Percentiles rank a stretch among this genome's conserved stretches.
Evolutionary conservation across 192 early-diverging fungal species (phyloP).

Genomic region (Backusella liffmaniae): DNA sequence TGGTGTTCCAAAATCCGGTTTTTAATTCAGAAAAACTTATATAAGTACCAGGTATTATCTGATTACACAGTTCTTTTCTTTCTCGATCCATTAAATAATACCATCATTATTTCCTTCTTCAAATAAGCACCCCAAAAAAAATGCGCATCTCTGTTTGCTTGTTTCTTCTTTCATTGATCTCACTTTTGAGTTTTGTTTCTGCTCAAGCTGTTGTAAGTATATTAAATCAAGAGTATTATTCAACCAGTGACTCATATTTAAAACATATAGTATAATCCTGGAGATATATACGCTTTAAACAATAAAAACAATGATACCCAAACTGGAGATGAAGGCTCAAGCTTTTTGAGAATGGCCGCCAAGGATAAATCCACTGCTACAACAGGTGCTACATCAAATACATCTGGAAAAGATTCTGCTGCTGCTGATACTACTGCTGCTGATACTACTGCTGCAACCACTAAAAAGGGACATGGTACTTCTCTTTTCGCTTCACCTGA

Average conservation of each 20-base stretch:
- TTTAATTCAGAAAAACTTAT: not conserved
- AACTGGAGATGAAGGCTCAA: not conserved
- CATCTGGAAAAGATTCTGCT: not conserved
- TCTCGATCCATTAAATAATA: not conserved
- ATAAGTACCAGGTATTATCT: not conserved
- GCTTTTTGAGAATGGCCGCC: not conserved
- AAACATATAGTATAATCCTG: not conserved
- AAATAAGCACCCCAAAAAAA: not conserved
- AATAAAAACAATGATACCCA: not conserved
- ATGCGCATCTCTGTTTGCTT: not conserved
- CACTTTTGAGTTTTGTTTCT: not conserved
- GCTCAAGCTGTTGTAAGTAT: not conserved
- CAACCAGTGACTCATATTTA: not conserved
- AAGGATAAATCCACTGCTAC: not conserved
- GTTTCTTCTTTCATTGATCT: not conserved
- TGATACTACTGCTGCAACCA: not conserved
- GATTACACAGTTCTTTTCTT: not conserved
- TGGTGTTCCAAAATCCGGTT: not conserved
- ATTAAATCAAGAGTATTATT: not conserved
- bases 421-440: too few relatives aligned
- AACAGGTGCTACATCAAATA: not conserved
- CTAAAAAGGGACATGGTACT: not conserved
- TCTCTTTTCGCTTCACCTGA: conserved; percentile 14
- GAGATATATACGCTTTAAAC: not conserved
- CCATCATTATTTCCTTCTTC: not conserved